A percentile compares a stretch with the other conserved stretches of the same genome.
Evolutionary conservation across 257 asterid genomes (phyloP).

Genomic region (Capsicum pubescens): DNA sequence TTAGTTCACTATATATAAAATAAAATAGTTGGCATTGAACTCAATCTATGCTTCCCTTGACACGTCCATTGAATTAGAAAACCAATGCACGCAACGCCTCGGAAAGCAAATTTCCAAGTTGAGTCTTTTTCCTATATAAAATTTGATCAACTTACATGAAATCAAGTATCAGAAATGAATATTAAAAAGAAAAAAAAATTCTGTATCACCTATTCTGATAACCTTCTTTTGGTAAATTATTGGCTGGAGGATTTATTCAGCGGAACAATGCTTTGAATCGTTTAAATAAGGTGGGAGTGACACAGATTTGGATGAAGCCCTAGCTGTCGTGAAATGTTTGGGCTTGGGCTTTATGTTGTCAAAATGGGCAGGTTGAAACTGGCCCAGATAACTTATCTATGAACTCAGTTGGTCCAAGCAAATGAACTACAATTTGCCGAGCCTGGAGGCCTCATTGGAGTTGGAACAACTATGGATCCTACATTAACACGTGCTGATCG

Average conservation of each 20-base stretch:
- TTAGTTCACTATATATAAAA: not conserved
- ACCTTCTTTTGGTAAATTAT: not conserved
- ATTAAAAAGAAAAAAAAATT: not conserved
- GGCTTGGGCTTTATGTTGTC: not conserved
- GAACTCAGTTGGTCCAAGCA: not conserved
- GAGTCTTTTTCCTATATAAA: not conserved
- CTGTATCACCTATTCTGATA: not conserved
- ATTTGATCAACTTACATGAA: not conserved
- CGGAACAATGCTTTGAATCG: not conserved
- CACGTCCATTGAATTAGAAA: slow-evolving; percentile 26
- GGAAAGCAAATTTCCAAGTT: slow-evolving; percentile 20
- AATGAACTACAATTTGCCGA: slow-evolving; percentile 91
- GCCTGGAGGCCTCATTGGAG: slow-evolving; percentile 99
- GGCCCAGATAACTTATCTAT: not conserved
- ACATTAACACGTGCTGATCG: slow-evolving; percentile 98
- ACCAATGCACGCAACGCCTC: slow-evolving; percentile 36
- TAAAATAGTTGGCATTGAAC: not conserved
- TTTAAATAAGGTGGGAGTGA: not conserved
- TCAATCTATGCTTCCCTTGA: slow-evolving; percentile 30
- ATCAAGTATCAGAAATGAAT: not conserved
- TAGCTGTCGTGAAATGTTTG: not conserved
- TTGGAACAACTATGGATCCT: slow-evolving; percentile 98
- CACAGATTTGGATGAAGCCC: slow-evolving; percentile 9
- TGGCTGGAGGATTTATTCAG: not conserved
- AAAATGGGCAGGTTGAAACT: not conserved